Percentiles rank a stretch among this genome's conserved stretches.
These are phyloP conservation scores for Candida awuae DNA, from an alignment of 805 yeast species.

Conservation along the genomic window DNA sequence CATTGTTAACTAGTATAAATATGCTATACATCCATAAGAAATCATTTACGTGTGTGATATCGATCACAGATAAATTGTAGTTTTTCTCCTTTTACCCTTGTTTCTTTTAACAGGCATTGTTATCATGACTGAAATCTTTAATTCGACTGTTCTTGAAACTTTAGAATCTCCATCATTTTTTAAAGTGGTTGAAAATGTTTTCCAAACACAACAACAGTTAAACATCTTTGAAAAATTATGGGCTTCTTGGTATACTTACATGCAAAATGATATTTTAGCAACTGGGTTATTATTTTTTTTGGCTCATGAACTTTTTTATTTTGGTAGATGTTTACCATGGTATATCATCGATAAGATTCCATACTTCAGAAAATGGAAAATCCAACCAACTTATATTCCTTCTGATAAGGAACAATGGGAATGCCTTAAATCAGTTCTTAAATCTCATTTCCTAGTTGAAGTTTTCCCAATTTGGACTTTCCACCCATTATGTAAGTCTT, in stretches of 20 bases:
- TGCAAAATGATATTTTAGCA: constrained; percentile 47
- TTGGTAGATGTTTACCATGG: constrained; percentile 56
- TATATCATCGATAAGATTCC: constrained; percentile 45
- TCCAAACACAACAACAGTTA: constrained; percentile 34
- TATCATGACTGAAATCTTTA: constrained; percentile 30
- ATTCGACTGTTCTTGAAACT: constrained; percentile 22
- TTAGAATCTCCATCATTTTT: constrained; percentile 24
- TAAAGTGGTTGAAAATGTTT: constrained; percentile 31
- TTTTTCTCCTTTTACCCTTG: too few species aligned
- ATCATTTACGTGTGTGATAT: too few species aligned
- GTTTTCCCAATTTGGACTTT: constrained; percentile 57
- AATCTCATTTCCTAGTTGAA: constrained; percentile 49
- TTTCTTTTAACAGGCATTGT: too few species aligned
- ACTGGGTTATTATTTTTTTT: constrained; percentile 49
- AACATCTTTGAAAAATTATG: constrained; percentile 39
- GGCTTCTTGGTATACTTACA: constrained; percentile 50
- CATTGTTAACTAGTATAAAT: too few species aligned
- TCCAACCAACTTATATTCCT: constrained; percentile 46
- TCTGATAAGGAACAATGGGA: constrained; percentile 54
- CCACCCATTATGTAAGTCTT: constrained; percentile 45
- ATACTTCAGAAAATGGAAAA: constrained; percentile 44
- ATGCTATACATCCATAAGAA: too few species aligned
- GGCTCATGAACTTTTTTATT: constrained; percentile 50
- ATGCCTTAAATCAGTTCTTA: constrained; percentile 48
- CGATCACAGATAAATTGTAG: too few species aligned